Conservation (phyloP, 1,139 yeast genomes). For the Entelexis paramagnoliae region DNA sequence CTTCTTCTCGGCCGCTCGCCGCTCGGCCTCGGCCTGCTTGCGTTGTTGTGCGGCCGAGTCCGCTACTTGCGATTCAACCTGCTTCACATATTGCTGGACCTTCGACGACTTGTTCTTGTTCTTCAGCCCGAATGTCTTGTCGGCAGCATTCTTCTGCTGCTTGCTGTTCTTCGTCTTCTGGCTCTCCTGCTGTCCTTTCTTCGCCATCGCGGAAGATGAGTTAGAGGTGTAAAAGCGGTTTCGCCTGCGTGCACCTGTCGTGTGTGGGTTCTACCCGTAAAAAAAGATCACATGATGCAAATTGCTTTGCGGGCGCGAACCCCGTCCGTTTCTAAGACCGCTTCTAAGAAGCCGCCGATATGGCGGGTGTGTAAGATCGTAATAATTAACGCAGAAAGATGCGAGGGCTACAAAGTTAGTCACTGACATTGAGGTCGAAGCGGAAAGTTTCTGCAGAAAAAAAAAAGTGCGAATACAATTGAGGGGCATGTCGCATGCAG, state of each 20-base stretch:
- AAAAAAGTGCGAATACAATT: too few species aligned
- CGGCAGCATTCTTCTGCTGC: conserved; percentile 62
- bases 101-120: conserved; percentile 79
- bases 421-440: too few species aligned
- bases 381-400: too few species aligned
- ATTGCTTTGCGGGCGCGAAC: neutral
- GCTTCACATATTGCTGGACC: conserved; percentile 77
- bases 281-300: conserved; percentile 1
- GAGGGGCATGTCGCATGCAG: too few species aligned
- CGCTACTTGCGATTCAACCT: conserved; percentile 59
- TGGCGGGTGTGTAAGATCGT: too few species aligned
- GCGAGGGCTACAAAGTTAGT: too few species aligned
- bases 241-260: neutral
- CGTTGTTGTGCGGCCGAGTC: conserved; percentile 45
- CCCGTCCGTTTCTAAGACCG: neutral
- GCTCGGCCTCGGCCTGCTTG: conserved; percentile 66
- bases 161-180: conserved; percentile 55
- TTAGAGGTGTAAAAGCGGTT: neutral
- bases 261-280: neutral
- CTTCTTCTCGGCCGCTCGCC: conserved; percentile 74
- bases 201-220: conserved; percentile 35
- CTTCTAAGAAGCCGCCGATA: too few species aligned
- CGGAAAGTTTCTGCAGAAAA: too few species aligned
- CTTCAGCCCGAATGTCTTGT: conserved; percentile 89
- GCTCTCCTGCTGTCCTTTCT: conserved; percentile 49